Conservation (phyloP, 106 monocot species). For the Acorus calamus region DNA sequence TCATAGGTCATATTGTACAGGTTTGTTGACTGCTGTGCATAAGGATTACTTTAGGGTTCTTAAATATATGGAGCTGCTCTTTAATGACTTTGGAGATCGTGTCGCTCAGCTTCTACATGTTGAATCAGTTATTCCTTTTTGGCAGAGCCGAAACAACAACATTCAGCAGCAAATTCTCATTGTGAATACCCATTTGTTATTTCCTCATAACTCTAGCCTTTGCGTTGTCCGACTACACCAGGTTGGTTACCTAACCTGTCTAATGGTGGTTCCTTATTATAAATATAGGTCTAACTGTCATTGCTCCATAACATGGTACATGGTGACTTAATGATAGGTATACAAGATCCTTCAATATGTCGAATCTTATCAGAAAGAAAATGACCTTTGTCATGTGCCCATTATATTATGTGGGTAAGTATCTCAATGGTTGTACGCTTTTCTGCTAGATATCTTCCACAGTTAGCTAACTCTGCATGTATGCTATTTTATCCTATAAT, state of each 20-base stretch:
- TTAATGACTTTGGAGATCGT: slow-evolving; percentile 94
- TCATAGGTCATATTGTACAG: slow-evolving; percentile 22
- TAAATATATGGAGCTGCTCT: slow-evolving; percentile 62
- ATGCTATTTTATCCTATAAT: neutral
- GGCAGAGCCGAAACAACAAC: slow-evolving; percentile 27
- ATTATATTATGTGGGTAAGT: slow-evolving; percentile 90
- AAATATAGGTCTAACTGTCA: neutral
- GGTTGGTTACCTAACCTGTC: slow-evolving; percentile 22
- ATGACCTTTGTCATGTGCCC: slow-evolving; percentile 66
- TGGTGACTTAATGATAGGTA: slow-evolving; percentile 32
- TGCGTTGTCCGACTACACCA: slow-evolving; percentile 83
- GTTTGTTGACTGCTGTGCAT: slow-evolving; percentile 79
- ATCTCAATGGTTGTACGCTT: neutral
- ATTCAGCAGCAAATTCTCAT: slow-evolving; percentile 71
- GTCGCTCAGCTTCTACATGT: slow-evolving; percentile 95
- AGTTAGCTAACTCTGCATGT: no score
- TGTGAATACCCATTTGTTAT: slow-evolving; percentile 92
- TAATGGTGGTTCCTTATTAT: neutral
- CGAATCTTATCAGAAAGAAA: slow-evolving; percentile 84
- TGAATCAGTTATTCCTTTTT: slow-evolving; percentile 62
- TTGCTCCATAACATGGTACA: no score
- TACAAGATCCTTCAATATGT: slow-evolving; percentile 91
- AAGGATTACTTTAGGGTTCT: slow-evolving; percentile 67
- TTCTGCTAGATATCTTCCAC: neutral
- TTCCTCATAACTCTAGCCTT: slow-evolving; percentile 79